These are phyloP conservation scores for Pseudozyma flocculosa DNA, from an alignment of 1,284 basidiomycete genomes.

Conservation along the genomic window DNA sequence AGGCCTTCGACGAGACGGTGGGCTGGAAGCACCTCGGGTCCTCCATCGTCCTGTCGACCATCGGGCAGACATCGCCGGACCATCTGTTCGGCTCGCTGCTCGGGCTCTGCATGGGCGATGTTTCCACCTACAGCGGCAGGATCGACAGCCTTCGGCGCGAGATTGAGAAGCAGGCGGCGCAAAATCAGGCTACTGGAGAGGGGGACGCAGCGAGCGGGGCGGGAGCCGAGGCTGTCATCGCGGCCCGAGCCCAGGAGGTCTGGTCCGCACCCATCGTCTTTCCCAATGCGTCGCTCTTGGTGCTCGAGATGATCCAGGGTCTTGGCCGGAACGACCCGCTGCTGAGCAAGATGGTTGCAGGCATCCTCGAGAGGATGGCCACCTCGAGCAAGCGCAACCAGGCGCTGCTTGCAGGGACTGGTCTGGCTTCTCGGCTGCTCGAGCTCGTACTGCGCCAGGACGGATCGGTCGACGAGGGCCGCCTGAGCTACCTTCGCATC, in stretches of 20 bases:
- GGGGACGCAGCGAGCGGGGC: no score
- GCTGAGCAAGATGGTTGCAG: neutral
- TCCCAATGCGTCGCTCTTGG: neutral
- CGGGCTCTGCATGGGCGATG: slow-evolving; percentile 42
- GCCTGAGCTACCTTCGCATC: neutral
- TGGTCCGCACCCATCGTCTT: slow-evolving; percentile 2
- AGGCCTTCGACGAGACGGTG: slow-evolving; percentile 31
- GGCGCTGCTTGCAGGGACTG: slow-evolving; percentile 1
- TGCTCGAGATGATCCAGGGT: slow-evolving; percentile 1
- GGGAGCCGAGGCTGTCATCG: no score
- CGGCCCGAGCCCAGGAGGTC: no score
- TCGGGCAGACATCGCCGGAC: slow-evolving; percentile 5
- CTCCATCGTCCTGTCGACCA: slow-evolving; percentile 18
- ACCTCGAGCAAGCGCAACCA: slow-evolving; percentile 3
- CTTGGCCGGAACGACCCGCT: neutral
- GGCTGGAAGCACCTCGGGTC: slow-evolving; percentile 41
- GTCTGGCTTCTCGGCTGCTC: neutral
- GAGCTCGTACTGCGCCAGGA: neutral
- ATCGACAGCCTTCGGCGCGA: slow-evolving; percentile 15
- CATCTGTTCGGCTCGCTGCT: slow-evolving; percentile 35
- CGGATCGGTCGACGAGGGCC: neutral
- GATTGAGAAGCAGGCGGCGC: slow-evolving; percentile 1
- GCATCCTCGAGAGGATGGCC: slow-evolving; percentile 2
- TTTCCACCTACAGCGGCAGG: slow-evolving; percentile 18
- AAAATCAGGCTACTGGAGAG: no score